Conservation (phyloP, 768 basidiomycete species). For the Naganishia friedmannii region DNA sequence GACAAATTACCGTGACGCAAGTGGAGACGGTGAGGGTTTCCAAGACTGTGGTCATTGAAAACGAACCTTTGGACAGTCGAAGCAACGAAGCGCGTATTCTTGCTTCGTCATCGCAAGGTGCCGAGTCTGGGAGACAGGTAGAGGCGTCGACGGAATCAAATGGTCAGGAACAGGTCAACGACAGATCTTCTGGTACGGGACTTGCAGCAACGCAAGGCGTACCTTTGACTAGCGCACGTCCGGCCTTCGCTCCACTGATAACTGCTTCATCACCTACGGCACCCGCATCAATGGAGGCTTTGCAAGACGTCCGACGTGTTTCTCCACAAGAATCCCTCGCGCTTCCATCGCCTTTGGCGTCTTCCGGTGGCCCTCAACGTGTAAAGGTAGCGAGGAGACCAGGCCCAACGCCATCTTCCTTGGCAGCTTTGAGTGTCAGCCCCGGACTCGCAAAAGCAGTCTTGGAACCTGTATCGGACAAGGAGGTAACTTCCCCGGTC, state of each 20-base stretch:
- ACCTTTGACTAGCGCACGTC: neutral
- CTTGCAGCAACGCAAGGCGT: neutral
- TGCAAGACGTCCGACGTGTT: neutral
- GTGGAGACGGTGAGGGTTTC: neutral
- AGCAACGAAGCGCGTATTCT: neutral
- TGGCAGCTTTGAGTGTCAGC: conserved; percentile 9
- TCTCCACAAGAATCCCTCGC: neutral
- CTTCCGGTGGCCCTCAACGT: neutral
- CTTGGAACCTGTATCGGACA: neutral
- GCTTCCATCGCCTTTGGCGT: neutral
- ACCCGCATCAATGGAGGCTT: neutral
- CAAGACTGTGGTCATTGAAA: neutral
- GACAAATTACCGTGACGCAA: neutral
- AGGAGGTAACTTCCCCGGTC: too few species aligned
- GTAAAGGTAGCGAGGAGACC: neutral
- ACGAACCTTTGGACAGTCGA: neutral
- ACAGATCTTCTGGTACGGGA: neutral
- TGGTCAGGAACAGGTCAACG: neutral
- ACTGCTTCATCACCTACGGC: neutral
- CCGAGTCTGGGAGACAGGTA: neutral
- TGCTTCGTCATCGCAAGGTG: neutral
- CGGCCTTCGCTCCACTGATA: neutral
- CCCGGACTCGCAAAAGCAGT: neutral
- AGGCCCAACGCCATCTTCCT: conserved; percentile 3
- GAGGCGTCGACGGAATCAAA: neutral